These are phyloP conservation scores for Phialophora macrospora DNA, from an alignment of 2,329 filamentous ascomycete genomes.

Conservation along the genomic window DNA sequence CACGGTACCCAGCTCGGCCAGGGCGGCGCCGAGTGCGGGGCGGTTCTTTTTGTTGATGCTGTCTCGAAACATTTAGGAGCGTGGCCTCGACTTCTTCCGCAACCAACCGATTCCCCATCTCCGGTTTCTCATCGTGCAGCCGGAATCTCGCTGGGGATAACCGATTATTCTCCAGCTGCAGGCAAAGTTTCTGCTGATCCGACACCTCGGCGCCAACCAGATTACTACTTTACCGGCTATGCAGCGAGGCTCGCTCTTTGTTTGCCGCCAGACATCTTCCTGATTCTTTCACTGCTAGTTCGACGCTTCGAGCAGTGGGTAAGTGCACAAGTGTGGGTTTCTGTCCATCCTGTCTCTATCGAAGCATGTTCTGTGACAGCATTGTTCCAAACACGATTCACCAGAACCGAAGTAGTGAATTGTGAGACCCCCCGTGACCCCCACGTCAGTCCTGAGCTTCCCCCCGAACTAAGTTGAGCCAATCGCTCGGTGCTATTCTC, in stretches of 20 bases:
- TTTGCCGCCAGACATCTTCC: background rate
- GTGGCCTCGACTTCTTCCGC: constrained; percentile 17
- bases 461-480: too few relatives aligned
- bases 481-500: background rate
- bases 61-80: constrained; percentile 6
- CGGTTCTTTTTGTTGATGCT: constrained; percentile 7
- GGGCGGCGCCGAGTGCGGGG: constrained; percentile 22
- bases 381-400: too few relatives aligned
- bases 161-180: too few relatives aligned
- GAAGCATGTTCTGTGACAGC: too few relatives aligned
- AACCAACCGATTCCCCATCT: constrained; percentile 19
- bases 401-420: too few relatives aligned
- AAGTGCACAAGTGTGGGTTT: too few relatives aligned
- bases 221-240: constrained; percentile 3
- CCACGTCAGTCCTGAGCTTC: too few relatives aligned
- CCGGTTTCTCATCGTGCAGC: constrained; percentile 31
- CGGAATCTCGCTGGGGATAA: background rate
- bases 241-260: constrained; percentile 9
- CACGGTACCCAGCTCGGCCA: constrained; percentile 5
- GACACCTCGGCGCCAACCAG: background rate
- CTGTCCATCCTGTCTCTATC: too few relatives aligned
- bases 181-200: too few relatives aligned
- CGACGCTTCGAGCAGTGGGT: too few relatives aligned
- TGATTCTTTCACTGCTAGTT: too few relatives aligned
- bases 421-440: too few relatives aligned